Percentiles rank a stretch among this genome's conserved stretches.
These are phyloP conservation scores for Aureobasidium melanogenum DNA, from an alignment of 2,329 filamentous ascomycete genomes.

Conservation along the genomic window DNA sequence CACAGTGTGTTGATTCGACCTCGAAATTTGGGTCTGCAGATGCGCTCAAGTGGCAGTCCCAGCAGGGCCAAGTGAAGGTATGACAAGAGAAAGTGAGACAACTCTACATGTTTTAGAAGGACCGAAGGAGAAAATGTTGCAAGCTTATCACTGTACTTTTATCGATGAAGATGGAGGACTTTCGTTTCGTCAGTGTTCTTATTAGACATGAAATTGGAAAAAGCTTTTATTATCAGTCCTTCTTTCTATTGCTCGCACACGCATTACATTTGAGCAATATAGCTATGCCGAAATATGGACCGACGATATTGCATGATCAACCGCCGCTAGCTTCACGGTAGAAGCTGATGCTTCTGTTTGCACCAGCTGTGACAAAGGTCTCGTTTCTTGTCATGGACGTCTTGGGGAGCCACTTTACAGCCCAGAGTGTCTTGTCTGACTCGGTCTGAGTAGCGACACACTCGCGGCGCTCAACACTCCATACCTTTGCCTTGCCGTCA, in stretches of 20 bases:
- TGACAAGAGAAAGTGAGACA: not conserved
- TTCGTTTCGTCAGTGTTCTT: conserved; percentile 7
- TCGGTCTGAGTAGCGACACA: conserved; percentile 94
- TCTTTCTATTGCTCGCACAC: not conserved
- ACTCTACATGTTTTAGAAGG: not conserved
- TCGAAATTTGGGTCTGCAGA: conserved; percentile 10
- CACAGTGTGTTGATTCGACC: conserved; percentile 27
- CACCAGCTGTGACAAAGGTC: conserved; percentile 71
- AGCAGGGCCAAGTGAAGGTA: conserved; percentile 3
- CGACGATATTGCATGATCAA: conserved; percentile 24
- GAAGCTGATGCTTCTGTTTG: conserved; percentile 66
- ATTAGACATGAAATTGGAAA: conserved; percentile 9
- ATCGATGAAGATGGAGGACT: not conserved
- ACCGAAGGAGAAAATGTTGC: not conserved
- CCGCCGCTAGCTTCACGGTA: conserved; percentile 75
- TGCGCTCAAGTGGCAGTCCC: conserved; percentile 7
- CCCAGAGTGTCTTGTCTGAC: conserved; percentile 76
- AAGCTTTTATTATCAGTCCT: not conserved
- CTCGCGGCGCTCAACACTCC: conserved; percentile 73
- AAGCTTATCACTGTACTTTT: conserved; percentile 7
- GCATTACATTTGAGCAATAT: not conserved
- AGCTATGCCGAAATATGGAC: not conserved
- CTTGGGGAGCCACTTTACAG: conserved; percentile 75
- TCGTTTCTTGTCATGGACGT: conserved; percentile 46
- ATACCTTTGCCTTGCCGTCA: conserved; percentile 92